Evolutionary conservation across 257 asterid genomes (phyloP).

Genomic region (Salvia miltiorrhiza): DNA sequence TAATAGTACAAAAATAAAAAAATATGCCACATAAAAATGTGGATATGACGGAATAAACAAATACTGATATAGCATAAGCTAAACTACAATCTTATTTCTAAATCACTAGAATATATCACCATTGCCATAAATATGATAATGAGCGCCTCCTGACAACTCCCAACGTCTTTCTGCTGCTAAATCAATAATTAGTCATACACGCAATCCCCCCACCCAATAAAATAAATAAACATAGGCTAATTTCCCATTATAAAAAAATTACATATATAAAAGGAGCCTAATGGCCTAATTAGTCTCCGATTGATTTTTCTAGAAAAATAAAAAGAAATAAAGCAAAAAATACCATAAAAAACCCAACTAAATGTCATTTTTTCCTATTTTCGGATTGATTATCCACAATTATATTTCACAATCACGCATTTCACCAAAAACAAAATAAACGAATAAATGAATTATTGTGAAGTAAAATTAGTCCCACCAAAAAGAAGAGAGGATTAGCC

Average conservation of each 20-base stretch:
- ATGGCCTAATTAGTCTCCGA: too few species aligned
- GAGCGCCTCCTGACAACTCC: constrained; percentile 19
- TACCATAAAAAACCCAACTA: not conserved
- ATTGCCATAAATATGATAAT: too few species aligned
- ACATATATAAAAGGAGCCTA: too few species aligned
- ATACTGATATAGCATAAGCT: not conserved
- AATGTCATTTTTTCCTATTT: not conserved
- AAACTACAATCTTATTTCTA: not conserved
- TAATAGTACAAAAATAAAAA: not conserved
- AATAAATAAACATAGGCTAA: not conserved
- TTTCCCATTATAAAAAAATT: not conserved
- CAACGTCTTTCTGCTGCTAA: constrained; percentile 28
- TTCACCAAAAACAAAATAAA: constrained; percentile 14
- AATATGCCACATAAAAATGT: not conserved
- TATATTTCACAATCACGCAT: constrained; percentile 4
- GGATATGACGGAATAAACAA: not conserved
- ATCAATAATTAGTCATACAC: too few species aligned
- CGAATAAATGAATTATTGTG: constrained; percentile 11
- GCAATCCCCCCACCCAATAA: not conserved
- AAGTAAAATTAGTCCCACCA: not conserved
- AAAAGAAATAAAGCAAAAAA: not conserved
- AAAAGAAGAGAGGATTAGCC: constrained; percentile 14
- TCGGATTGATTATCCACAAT: constrained; percentile 17
- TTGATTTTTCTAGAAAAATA: too few species aligned
- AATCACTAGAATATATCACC: not conserved